phyloP scores from a whole-genome alignment of 202 grass and related monocot genomes.

The Zoysia matrella region DNA sequence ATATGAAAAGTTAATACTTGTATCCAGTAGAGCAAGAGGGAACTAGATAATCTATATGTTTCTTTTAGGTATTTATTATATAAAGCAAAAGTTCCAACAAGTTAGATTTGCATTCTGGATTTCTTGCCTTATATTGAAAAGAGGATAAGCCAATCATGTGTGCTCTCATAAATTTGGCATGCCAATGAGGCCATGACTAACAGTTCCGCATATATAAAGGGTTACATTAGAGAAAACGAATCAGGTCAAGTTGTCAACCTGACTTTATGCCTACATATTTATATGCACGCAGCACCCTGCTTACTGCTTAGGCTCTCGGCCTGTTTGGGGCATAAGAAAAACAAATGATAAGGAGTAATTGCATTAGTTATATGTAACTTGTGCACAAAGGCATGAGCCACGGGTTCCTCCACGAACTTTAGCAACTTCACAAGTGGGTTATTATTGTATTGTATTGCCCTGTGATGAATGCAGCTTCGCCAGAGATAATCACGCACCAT shows the following conservation, averaged over 20 bases:
- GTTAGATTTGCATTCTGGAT: constrained; percentile 22
- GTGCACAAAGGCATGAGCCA: constrained; percentile 5
- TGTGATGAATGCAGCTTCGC: neutral
- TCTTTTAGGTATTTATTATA: constrained; percentile 6
- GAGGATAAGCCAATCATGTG: neutral
- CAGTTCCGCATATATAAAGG: constrained; percentile 21
- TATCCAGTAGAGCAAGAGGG: neutral
- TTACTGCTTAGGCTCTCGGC: constrained; percentile 1
- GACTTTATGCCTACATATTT: constrained; percentile 36
- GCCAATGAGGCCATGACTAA: constrained; percentile 11
- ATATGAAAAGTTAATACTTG: neutral
- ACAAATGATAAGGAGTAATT: constrained; percentile 36
- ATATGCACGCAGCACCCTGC: constrained; percentile 23
- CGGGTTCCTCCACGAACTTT: constrained; percentile 35
- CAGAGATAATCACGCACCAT: constrained; percentile 43
- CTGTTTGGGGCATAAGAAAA: constrained; percentile 35
- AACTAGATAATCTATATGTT: constrained; percentile 1
- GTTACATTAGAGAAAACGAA: constrained; percentile 30
- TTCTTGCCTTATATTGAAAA: too few species aligned
- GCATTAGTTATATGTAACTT: constrained; percentile 36
- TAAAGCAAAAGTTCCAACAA: constrained; percentile 36
- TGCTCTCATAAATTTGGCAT: constrained; percentile 37
- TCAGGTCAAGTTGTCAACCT: constrained; percentile 38
- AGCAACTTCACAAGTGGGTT: constrained; percentile 36
- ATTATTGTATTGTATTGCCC: constrained; percentile 1